Conservation (phyloP, 192 early-diverging fungal species). For the Umbelopsis vinacea region DNA sequence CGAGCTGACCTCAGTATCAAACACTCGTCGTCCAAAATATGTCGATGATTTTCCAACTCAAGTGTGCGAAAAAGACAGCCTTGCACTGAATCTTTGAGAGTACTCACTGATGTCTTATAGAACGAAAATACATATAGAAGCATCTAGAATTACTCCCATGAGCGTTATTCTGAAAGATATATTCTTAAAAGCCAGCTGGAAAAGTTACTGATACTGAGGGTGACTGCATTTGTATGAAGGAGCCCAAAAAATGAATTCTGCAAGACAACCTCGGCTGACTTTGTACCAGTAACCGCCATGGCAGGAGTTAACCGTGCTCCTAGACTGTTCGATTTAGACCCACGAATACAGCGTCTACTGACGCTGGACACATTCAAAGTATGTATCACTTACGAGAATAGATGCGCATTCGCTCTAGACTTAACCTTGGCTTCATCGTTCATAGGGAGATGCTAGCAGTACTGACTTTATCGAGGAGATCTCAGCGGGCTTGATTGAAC, state of each 20-base stretch:
- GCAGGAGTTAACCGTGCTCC: constrained; percentile 8
- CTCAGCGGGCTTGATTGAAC: constrained; percentile 29
- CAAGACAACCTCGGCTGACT: background rate
- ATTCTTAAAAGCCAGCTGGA: too few species aligned
- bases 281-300: background rate
- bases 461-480: constrained; percentile 38
- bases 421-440: background rate
- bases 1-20: too few species aligned
- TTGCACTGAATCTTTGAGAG: too few species aligned
- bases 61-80: too few species aligned
- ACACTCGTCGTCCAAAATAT: too few species aligned
- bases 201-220: too few species aligned
- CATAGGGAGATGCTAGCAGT: constrained; percentile 29
- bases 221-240: too few species aligned
- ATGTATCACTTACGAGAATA: background rate
- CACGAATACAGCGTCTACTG: constrained; percentile 23
- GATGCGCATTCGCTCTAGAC: background rate
- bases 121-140: too few species aligned
- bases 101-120: too few species aligned
- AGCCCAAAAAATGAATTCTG: background rate
- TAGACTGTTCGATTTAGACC: constrained; percentile 19
- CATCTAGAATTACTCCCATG: too few species aligned
- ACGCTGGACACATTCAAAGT: constrained; percentile 25
- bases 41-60: too few species aligned
- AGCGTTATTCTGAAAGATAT: too few species aligned